phyloP scores from a whole-genome alignment of 805 yeast species.

The Kazachstania kunashirensis region DNA sequence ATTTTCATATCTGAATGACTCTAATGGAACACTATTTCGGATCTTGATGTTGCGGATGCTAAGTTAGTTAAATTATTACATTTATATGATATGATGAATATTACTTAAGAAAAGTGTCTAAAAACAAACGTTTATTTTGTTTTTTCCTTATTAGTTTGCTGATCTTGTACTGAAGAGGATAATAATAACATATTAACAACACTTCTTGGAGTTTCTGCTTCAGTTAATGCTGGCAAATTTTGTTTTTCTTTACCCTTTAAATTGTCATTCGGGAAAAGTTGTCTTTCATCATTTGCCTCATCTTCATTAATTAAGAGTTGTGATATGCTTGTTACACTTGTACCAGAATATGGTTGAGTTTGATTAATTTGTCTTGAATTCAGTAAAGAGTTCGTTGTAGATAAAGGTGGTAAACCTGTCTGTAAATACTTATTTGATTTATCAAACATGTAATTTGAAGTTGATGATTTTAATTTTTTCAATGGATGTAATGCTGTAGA shows the following conservation, averaged over 20 bases:
- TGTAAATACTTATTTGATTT: no score
- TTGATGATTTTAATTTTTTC: neutral
- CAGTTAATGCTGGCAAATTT: slow-evolving; percentile 5
- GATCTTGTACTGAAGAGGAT: slow-evolving; percentile 2
- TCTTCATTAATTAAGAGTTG: slow-evolving; percentile 1
- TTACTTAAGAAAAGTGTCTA: no score
- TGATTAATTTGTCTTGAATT: neutral
- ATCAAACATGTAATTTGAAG: neutral
- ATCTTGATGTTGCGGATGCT: no score
- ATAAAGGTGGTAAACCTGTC: no score
- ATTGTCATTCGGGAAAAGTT: no score
- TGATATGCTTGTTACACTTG: slow-evolving; percentile 5
- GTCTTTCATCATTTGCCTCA: neutral
- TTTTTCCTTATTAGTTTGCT: no score
- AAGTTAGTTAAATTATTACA: no score
- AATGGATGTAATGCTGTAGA: no score
- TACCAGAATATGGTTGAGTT: neutral
- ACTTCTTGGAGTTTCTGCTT: slow-evolving; percentile 20
- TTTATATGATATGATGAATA: no score
- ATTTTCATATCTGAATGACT: no score
- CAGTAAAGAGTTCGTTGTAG: neutral
- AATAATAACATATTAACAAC: slow-evolving; percentile 20
- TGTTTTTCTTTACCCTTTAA: no score
- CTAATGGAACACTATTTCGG: no score
- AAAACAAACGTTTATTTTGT: neutral